Conservation (phyloP, 2,329 filamentous ascomycete species). For the Microdochium trichocladiopsis region DNA sequence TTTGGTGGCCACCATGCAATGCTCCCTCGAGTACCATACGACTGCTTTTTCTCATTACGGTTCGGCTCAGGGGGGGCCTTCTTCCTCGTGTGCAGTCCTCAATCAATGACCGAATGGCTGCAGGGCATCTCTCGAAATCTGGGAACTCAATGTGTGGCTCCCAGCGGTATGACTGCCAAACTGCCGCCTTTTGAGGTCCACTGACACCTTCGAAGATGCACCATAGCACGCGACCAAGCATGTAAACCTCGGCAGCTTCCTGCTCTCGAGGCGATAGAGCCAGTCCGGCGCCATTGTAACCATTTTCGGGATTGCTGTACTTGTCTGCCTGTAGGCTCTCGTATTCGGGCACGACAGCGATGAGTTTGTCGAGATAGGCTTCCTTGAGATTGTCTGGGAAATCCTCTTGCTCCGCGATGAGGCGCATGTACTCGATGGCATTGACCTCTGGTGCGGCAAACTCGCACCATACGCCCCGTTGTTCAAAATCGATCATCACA, state of each 20-base stretch:
- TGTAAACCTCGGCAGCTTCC: slow-evolving; percentile 54
- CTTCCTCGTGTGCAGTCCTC: slow-evolving; percentile 44
- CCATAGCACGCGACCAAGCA: slow-evolving; percentile 55
- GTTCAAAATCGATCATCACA: slow-evolving; percentile 56
- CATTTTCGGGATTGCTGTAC: slow-evolving; percentile 37
- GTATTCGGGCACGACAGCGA: slow-evolving; percentile 38
- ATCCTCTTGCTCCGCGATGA: slow-evolving; percentile 42
- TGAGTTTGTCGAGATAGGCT: slow-evolving; percentile 33
- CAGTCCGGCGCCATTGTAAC: slow-evolving; percentile 51
- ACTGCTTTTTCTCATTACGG: slow-evolving; percentile 36
- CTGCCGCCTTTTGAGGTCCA: slow-evolving; percentile 46
- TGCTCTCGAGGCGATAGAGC: slow-evolving; percentile 43
- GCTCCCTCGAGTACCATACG: slow-evolving; percentile 34
- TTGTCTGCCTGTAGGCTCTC: slow-evolving; percentile 31
- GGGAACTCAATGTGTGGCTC: slow-evolving; percentile 52
- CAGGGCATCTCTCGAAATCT: slow-evolving; percentile 38
- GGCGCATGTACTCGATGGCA: slow-evolving; percentile 48
- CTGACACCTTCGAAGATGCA: slow-evolving; percentile 56
- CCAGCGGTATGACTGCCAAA: slow-evolving; percentile 52
- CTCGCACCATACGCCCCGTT: slow-evolving; percentile 56
- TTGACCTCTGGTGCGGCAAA: slow-evolving; percentile 55
- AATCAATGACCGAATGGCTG: slow-evolving; percentile 36
- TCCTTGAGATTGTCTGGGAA: slow-evolving; percentile 29
- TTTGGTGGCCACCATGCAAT: slow-evolving; percentile 18
- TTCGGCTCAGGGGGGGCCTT: slow-evolving; percentile 32